These are phyloP conservation scores for Trametes cingulata DNA, from an alignment of 768 basidiomycete species.

Conservation along the genomic window DNA sequence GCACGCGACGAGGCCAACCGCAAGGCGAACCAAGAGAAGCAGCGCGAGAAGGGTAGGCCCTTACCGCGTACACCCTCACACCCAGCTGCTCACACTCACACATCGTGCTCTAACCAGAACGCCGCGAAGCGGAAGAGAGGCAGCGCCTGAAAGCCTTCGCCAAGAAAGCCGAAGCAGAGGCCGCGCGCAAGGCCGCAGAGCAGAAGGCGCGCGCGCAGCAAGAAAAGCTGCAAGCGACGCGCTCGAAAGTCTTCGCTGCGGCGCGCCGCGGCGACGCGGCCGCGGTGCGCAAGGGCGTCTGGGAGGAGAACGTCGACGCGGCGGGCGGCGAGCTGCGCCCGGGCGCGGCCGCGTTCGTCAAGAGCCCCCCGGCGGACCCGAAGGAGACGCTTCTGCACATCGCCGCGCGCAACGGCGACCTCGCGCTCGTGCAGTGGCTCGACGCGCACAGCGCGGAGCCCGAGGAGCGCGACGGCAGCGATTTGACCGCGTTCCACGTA, in stretches of 20 bases:
- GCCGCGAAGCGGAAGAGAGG: slow-evolving; percentile 54
- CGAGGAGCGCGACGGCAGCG: slow-evolving; percentile 63
- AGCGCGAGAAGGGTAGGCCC: slow-evolving; percentile 52
- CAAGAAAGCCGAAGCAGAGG: slow-evolving; percentile 58
- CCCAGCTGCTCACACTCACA: not conserved
- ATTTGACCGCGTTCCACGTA: slow-evolving; percentile 66
- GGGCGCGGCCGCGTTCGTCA: slow-evolving; percentile 54
- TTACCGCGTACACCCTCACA: not conserved
- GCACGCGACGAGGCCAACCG: slow-evolving; percentile 49
- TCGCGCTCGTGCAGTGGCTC: slow-evolving; percentile 65
- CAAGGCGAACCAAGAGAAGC: slow-evolving; percentile 45
- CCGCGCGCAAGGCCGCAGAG: slow-evolving; percentile 50
- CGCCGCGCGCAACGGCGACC: slow-evolving; percentile 54
- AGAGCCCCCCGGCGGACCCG: slow-evolving; percentile 49
- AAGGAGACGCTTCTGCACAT: slow-evolving; percentile 73
- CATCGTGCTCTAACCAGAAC: slow-evolving; percentile 46
- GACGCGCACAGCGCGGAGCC: slow-evolving; percentile 73
- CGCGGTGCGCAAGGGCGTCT: slow-evolving; percentile 63
- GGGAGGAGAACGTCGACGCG: slow-evolving; percentile 69
- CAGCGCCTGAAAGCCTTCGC: slow-evolving; percentile 54
- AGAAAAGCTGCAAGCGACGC: slow-evolving; percentile 52
- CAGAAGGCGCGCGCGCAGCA: slow-evolving; percentile 48
- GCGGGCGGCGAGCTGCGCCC: slow-evolving; percentile 67
- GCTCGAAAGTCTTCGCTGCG: slow-evolving; percentile 66
- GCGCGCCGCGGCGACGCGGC: slow-evolving; percentile 55